These are phyloP conservation scores for Chaetomiaceae sp. DNA, from an alignment of 2,329 filamentous ascomycete genomes.

Conservation along the genomic window DNA sequence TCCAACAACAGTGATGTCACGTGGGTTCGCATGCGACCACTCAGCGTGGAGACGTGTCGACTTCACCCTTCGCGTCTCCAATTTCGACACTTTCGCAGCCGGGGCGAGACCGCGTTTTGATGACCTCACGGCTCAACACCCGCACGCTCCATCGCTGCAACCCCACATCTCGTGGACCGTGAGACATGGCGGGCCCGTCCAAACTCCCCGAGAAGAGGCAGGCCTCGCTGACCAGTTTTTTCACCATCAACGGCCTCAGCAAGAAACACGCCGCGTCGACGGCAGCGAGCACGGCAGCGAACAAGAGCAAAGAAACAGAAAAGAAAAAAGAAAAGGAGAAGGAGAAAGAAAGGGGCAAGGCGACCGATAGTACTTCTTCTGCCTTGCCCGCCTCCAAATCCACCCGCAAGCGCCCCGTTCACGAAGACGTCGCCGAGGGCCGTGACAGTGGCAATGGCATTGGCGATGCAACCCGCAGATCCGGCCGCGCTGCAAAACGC, in stretches of 20 bases:
- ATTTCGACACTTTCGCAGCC: not conserved
- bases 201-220: conserved; percentile 59
- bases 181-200: conserved; percentile 37
- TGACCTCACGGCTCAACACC: conserved; percentile 18
- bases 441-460: conserved; percentile 42
- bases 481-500: conserved; percentile 41
- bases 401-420: conserved; percentile 48
- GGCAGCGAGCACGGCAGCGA: not conserved
- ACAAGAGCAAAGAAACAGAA: not conserved
- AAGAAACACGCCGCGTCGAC: too few species aligned
- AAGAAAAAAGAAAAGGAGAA: not conserved
- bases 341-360: not conserved
- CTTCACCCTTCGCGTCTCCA: conserved; percentile 13
- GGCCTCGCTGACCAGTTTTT: conserved; percentile 81
- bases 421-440: too few species aligned
- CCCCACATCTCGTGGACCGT: conserved; percentile 1
- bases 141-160: not conserved
- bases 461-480: conserved; percentile 40
- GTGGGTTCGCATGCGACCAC: conserved; percentile 5
- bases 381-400: conserved; percentile 26
- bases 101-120: conserved; percentile 10
- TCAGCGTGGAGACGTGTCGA: conserved; percentile 3
- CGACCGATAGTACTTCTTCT: conserved; percentile 22
- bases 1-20: too few species aligned
- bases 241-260: conserved; percentile 48